Evolutionary conservation across 129 eudicot genomes (phyloP).

Genomic region (Centrapalus pauciflorus): DNA sequence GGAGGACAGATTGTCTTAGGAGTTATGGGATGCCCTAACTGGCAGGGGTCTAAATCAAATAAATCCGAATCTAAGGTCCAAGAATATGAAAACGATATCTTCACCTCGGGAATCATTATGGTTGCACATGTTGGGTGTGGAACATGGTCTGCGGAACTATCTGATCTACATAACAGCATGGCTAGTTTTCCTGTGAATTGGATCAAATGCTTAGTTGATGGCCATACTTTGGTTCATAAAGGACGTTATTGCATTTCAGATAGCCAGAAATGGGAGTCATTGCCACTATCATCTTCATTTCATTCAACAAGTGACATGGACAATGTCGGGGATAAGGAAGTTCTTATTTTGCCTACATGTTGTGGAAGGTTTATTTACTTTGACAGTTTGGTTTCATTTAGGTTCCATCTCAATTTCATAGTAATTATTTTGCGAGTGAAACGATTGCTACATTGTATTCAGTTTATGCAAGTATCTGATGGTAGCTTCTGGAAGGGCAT

Average conservation of each 20-base stretch:
- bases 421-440: neutral
- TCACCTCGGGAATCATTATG: conserved; percentile 63
- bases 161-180: conserved; percentile 8
- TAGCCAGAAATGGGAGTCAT: conserved; percentile 86
- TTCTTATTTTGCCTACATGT: conserved; percentile 69
- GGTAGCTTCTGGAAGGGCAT: conserved; percentile 94
- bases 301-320: conserved; percentile 46
- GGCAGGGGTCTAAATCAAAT: conserved; percentile 46
- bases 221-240: conserved; percentile 34
- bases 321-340: conserved; percentile 36
- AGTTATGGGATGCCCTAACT: conserved; percentile 97
- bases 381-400: neutral
- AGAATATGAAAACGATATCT: conserved; percentile 17
- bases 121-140: conserved; percentile 89
- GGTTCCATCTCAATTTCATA: neutral
- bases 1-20: conserved; percentile 89
- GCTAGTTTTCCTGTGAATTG: conserved; percentile 48
- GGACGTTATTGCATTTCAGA: conserved; percentile 83
- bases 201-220: conserved; percentile 69
- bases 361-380: conserved; percentile 78
- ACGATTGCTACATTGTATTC: conserved; percentile 8
- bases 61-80: conserved; percentile 12
- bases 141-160: conserved; percentile 65
- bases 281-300: conserved; percentile 61
- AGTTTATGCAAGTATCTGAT: conserved; percentile 88